Conservation (phyloP, 2,329 filamentous ascomycete genomes). For the Aspergillus brasiliensis region DNA sequence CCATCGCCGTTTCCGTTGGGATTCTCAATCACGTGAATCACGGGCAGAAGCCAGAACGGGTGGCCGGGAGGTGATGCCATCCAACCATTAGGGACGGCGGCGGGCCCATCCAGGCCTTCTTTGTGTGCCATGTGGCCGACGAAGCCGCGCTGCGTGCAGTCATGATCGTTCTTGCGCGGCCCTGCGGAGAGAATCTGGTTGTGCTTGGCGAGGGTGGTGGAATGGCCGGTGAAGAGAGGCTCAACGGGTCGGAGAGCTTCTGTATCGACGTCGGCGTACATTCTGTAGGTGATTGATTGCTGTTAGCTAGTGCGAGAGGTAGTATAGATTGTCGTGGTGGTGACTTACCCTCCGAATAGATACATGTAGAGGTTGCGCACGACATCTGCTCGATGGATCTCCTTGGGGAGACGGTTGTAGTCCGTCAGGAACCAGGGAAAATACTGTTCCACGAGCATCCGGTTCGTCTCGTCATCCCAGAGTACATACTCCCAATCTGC, state of each 20-base stretch:
- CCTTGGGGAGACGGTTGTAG: slow-evolving; percentile 19
- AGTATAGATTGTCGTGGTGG: neutral
- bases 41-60: slow-evolving; percentile 23
- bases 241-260: slow-evolving; percentile 22
- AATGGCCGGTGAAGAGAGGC: slow-evolving; percentile 17
- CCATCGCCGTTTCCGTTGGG: slow-evolving; percentile 22
- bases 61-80: slow-evolving; percentile 26
- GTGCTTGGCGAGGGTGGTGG: slow-evolving; percentile 14
- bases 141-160: slow-evolving; percentile 18
- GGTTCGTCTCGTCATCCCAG: slow-evolving; percentile 24
- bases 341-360: slow-evolving; percentile 20
- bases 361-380: slow-evolving; percentile 26
- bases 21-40: slow-evolving; percentile 21
- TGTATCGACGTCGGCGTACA: slow-evolving; percentile 26
- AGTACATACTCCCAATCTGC: slow-evolving; percentile 26
- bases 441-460: slow-evolving; percentile 18
- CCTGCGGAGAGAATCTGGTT: neutral
- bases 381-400: slow-evolving; percentile 23
- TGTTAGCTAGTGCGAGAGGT: neutral
- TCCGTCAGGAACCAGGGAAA: slow-evolving; percentile 24
- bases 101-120: slow-evolving; percentile 15
- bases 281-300: slow-evolving; percentile 6
- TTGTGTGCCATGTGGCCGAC: slow-evolving; percentile 23
- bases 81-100: slow-evolving; percentile 25
- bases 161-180: neutral